These are phyloP conservation scores for Coniella vitis DNA, from an alignment of 2,329 filamentous ascomycete genomes.

Conservation along the genomic window DNA sequence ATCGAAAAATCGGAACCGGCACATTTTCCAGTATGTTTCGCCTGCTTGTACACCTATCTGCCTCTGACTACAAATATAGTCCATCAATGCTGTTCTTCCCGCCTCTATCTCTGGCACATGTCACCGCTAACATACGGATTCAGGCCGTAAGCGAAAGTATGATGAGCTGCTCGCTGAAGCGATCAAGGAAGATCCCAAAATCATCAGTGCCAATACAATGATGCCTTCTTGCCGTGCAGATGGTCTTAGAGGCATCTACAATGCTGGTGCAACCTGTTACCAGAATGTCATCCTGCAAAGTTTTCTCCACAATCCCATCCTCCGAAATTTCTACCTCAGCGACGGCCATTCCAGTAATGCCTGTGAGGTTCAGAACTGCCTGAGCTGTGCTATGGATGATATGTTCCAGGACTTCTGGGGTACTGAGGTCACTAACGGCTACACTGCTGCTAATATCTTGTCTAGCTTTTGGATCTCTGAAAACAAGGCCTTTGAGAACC, in stretches of 20 bases:
- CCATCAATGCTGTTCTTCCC: background rate
- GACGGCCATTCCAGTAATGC: conserved; percentile 78
- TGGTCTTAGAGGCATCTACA: conserved; percentile 87
- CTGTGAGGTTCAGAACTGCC: conserved; percentile 57
- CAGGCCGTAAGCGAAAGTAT: conserved; percentile 67
- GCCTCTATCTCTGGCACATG: background rate
- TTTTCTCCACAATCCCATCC: conserved; percentile 85
- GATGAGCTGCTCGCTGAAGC: conserved; percentile 62
- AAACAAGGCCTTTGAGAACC: conserved; percentile 61
- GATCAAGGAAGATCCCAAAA: conserved; percentile 65
- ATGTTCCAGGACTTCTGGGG: conserved; percentile 68
- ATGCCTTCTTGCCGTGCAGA: conserved; percentile 77
- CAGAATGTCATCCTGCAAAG: conserved; percentile 94
- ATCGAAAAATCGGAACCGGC: conserved; percentile 62
- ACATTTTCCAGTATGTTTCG: conserved; percentile 51
- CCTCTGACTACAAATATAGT: background rate
- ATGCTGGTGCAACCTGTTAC: conserved; percentile 97
- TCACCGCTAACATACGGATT: conserved; percentile 9
- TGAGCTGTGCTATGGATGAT: conserved; percentile 66
- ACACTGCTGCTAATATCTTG: conserved; percentile 83
- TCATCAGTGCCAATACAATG: conserved; percentile 71
- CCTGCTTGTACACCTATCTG: background rate
- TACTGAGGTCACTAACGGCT: conserved; percentile 75
- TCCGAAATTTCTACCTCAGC: conserved; percentile 86
- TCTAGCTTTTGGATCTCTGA: conserved; percentile 86